Evolutionary conservation across 345 rosid genomes (phyloP).

Genomic region (Murraya paniculata): DNA sequence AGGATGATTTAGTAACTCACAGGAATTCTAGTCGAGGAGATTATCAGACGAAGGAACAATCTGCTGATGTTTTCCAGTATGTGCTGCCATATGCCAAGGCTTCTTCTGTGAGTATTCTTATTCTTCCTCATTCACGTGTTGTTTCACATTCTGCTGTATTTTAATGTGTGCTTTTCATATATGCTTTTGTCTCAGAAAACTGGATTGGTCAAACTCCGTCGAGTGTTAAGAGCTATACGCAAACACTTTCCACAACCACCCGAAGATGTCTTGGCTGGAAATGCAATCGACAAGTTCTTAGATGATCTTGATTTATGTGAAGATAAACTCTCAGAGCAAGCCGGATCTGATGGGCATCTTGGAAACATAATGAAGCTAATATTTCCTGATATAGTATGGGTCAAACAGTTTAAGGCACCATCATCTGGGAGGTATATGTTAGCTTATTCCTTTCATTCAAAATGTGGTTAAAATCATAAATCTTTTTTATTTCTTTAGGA

Average conservation of each 20-base stretch:
- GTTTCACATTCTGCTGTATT: constrained; percentile 9
- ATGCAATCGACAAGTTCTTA: constrained; percentile 79
- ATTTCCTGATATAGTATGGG: constrained; percentile 52
- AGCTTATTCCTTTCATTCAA: constrained; percentile 11
- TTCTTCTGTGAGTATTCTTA: constrained; percentile 74
- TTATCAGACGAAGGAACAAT: constrained; percentile 94
- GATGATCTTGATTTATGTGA: constrained; percentile 84
- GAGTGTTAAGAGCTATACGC: constrained; percentile 92
- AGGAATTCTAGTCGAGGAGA: constrained; percentile 91
- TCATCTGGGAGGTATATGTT: constrained; percentile 49
- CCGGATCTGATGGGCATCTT: constrained; percentile 84
- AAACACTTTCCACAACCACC: constrained; percentile 95
- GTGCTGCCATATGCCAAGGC: constrained; percentile 85
- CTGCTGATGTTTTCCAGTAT: constrained; percentile 98
- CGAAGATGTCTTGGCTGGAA: constrained; percentile 70
- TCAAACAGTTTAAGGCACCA: constrained; percentile 64
- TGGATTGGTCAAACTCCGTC: constrained; percentile 90
- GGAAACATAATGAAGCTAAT: constrained; percentile 60
- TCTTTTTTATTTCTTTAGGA: constrained; percentile 13
- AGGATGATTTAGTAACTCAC: constrained; percentile 87
- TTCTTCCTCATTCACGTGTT: constrained; percentile 6
- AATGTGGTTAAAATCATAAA: constrained; percentile 8
- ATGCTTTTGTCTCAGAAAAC: constrained; percentile 58
- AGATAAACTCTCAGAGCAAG: constrained; percentile 76
- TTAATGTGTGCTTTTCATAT: constrained; percentile 9